Evolutionary conservation across 495 filamentous ascomycete genomes (phyloP).

Genomic region (Penicillium chermesinum): DNA sequence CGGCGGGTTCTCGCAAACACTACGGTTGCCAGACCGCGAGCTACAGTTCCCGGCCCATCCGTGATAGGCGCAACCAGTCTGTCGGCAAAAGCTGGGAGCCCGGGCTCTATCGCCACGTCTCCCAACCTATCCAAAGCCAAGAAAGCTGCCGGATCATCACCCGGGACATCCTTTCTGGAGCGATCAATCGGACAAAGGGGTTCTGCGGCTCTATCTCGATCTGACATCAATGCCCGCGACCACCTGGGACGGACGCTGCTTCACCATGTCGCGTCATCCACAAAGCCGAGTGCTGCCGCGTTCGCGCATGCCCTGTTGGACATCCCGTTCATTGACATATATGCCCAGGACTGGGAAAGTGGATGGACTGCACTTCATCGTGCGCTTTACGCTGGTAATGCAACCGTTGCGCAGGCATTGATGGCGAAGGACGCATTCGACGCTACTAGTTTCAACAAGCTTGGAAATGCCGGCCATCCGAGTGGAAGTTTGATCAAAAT

Average conservation of each 20-base stretch:
- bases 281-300: slow-evolving; percentile 54
- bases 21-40: slow-evolving; percentile 36
- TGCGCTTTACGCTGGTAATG: slow-evolving; percentile 88
- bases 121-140: slow-evolving; percentile 43
- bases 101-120: slow-evolving; percentile 44
- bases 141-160: slow-evolving; percentile 24
- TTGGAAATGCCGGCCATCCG: slow-evolving; percentile 42
- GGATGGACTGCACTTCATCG: slow-evolving; percentile 95
- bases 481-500: slow-evolving; percentile 75
- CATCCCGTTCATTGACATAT: slow-evolving; percentile 79
- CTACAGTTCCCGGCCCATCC: slow-evolving; percentile 22
- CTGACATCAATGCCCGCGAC: slow-evolving; percentile 81
- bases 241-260: slow-evolving; percentile 73
- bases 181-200: slow-evolving; percentile 16
- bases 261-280: slow-evolving; percentile 75
- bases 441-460: slow-evolving; percentile 46
- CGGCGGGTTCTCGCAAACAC: slow-evolving; percentile 70
- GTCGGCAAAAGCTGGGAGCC: slow-evolving; percentile 43
- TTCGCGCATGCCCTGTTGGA: slow-evolving; percentile 77
- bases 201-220: slow-evolving; percentile 46
- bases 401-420: slow-evolving; percentile 74
- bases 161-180: slow-evolving; percentile 25
- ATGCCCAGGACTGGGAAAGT: slow-evolving; percentile 80
- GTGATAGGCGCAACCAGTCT: slow-evolving; percentile 12
- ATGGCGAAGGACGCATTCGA: slow-evolving; percentile 70